Conservation (phyloP, 371 early-diverging fungal genomes). For the Mycotypha africana region DNA sequence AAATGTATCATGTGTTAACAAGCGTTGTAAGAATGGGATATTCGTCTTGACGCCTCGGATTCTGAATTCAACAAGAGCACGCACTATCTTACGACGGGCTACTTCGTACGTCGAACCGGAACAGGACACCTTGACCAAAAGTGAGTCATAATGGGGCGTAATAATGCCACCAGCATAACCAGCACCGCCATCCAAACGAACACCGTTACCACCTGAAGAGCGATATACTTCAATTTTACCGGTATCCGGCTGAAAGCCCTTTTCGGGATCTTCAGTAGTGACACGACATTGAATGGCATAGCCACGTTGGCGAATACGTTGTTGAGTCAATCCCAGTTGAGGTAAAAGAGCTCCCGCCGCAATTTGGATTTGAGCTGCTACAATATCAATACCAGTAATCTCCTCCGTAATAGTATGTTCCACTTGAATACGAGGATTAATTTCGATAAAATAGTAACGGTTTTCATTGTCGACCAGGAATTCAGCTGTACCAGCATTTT, state of each 20-base stretch:
- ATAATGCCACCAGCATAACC: slow-evolving; percentile 86
- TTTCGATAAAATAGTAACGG: slow-evolving; percentile 93
- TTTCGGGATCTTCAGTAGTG: slow-evolving; percentile 88
- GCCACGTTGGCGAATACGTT: slow-evolving; percentile 70
- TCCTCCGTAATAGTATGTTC: slow-evolving; percentile 93
- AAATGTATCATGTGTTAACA: slow-evolving; percentile 76
- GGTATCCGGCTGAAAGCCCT: slow-evolving; percentile 90
- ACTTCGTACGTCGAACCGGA: slow-evolving; percentile 80
- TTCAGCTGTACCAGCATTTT: slow-evolving; percentile 95
- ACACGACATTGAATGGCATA: slow-evolving; percentile 93
- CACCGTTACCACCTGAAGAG: slow-evolving; percentile 83
- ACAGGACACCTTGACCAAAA: slow-evolving; percentile 91
- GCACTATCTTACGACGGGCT: slow-evolving; percentile 80
- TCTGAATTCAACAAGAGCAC: slow-evolving; percentile 88
- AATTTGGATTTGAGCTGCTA: slow-evolving; percentile 87
- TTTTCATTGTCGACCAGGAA: slow-evolving; percentile 87
- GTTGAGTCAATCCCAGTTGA: slow-evolving; percentile 75
- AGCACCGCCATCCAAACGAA: slow-evolving; percentile 87
- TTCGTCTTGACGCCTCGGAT: slow-evolving; percentile 95
- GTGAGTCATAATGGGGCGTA: slow-evolving; percentile 92
- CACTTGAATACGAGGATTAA: slow-evolving; percentile 91
- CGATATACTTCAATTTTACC: slow-evolving; percentile 91
- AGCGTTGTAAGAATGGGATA: slow-evolving; percentile 84
- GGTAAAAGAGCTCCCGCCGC: slow-evolving; percentile 79
- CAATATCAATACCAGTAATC: slow-evolving; percentile 91